Conservation (phyloP, 2,329 filamentous ascomycete genomes). For the Aspergillus novoparasiticus region DNA sequence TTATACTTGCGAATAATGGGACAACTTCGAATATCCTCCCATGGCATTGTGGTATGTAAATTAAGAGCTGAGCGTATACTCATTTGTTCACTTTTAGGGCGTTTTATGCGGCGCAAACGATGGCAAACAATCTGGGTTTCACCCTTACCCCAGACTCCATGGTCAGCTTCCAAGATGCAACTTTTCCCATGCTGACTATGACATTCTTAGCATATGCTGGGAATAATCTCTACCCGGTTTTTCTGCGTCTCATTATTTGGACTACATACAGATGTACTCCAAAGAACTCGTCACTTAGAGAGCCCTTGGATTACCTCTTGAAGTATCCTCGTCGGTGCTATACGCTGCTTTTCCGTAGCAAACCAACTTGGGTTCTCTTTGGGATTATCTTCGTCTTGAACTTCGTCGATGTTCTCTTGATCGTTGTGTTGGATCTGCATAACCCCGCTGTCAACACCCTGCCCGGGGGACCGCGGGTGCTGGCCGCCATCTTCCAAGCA, state of each 20-base stretch:
- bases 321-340: constrained; percentile 66
- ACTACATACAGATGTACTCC: constrained; percentile 52
- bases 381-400: constrained; percentile 56
- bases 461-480: constrained; percentile 50
- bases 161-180: constrained; percentile 51
- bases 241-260: constrained; percentile 61
- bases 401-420: constrained; percentile 58
- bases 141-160: constrained; percentile 60
- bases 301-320: constrained; percentile 58
- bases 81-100: constrained; percentile 37
- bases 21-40: neutral
- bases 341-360: constrained; percentile 62
- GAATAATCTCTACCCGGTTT: constrained; percentile 56
- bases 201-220: constrained; percentile 43
- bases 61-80: neutral
- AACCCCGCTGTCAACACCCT: constrained; percentile 50
- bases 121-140: constrained; percentile 57
- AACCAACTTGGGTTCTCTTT: constrained; percentile 62
- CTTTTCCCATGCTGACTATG: constrained; percentile 43
- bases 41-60: neutral
- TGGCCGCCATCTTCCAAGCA: constrained; percentile 63
- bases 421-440: constrained; percentile 54
- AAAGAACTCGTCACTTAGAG: constrained; percentile 34
- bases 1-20: neutral
- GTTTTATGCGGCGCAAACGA: constrained; percentile 55